phyloP scores from a whole-genome alignment of 2,329 filamentous ascomycete species.

The Colletotrichum sp. region DNA sequence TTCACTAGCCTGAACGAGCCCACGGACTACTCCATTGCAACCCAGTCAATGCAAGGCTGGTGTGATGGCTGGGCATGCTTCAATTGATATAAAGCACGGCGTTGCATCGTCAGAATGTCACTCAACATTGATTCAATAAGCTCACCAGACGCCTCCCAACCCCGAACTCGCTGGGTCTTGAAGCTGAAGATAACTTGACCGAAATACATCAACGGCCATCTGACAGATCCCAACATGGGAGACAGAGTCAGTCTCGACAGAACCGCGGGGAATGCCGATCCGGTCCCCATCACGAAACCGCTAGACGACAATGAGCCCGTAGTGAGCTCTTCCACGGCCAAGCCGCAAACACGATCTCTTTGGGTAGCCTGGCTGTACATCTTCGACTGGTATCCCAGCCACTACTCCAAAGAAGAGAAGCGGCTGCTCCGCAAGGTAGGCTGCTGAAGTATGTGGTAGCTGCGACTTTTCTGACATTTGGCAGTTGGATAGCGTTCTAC shows the following conservation, averaged over 20 bases:
- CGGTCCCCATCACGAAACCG: neutral
- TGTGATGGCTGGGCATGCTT: neutral
- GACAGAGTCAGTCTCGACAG: neutral
- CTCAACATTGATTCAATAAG: neutral
- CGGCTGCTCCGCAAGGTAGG: conserved; percentile 7
- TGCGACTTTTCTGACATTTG: neutral
- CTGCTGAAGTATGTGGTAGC: neutral
- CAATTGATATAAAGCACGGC: neutral
- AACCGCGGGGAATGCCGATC: neutral
- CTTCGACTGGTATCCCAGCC: conserved; percentile 32
- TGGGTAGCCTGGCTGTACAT: conserved; percentile 31
- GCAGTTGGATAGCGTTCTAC: conserved; percentile 33
- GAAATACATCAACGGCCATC: neutral
- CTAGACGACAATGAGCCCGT: neutral
- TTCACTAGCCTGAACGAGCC: neutral
- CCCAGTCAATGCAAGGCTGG: neutral
- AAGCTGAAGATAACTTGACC: neutral
- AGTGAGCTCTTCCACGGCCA: conserved; percentile 27
- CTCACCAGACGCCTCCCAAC: neutral
- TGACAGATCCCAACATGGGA: neutral
- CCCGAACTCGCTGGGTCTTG: neutral
- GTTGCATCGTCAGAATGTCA: neutral
- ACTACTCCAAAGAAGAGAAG: conserved; percentile 33
- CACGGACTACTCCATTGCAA: neutral
- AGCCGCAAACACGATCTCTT: conserved; percentile 7